phyloP scores from a whole-genome alignment of 2,329 filamentous ascomycete genomes.

The Xylaria hypoxylon region DNA sequence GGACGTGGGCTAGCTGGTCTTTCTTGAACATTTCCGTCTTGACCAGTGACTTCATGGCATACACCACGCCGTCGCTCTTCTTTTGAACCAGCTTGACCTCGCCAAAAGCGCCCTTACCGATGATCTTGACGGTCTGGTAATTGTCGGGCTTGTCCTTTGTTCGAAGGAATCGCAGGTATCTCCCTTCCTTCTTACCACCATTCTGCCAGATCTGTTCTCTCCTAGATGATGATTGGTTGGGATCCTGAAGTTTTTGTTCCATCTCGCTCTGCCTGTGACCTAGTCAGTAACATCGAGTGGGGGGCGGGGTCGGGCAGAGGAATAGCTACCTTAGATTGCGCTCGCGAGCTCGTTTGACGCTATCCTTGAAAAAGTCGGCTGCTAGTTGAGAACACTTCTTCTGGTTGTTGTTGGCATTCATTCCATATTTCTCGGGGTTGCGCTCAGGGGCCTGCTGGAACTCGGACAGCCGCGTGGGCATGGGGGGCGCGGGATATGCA shows the following conservation, averaged over 20 bases:
- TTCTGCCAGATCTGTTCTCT: conserved; percentile 88
- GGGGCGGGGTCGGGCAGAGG: not conserved
- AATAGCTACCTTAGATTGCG: conserved; percentile 83
- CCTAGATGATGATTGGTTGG: conserved; percentile 77
- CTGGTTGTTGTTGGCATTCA: conserved; percentile 74
- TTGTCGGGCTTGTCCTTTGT: conserved; percentile 95
- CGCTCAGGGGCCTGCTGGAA: conserved; percentile 85
- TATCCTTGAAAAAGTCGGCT: conserved; percentile 97
- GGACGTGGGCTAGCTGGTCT: conserved; percentile 96
- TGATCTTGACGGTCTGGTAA: conserved; percentile 96
- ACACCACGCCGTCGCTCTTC: conserved; percentile 95
- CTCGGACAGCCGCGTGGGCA: conserved; percentile 73
- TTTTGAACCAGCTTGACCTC: conserved; percentile 98
- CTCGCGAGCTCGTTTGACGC: conserved; percentile 93
- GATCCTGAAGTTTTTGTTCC: conserved; percentile 84
- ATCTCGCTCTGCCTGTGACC: conserved; percentile 84
- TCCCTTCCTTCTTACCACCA: conserved; percentile 87
- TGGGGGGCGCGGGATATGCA: conserved; percentile 75
- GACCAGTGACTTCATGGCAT: conserved; percentile 97
- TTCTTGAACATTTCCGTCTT: conserved; percentile 99
- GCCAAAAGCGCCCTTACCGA: conserved; percentile 98
- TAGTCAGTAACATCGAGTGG: conserved; percentile 37
- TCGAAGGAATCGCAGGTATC: conserved; percentile 92
- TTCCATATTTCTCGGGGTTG: conserved; percentile 82
- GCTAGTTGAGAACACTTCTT: conserved; percentile 78